These are phyloP conservation scores for Rhodamnia argentea DNA, from an alignment of 345 rosid genomes.

Conservation along the genomic window DNA sequence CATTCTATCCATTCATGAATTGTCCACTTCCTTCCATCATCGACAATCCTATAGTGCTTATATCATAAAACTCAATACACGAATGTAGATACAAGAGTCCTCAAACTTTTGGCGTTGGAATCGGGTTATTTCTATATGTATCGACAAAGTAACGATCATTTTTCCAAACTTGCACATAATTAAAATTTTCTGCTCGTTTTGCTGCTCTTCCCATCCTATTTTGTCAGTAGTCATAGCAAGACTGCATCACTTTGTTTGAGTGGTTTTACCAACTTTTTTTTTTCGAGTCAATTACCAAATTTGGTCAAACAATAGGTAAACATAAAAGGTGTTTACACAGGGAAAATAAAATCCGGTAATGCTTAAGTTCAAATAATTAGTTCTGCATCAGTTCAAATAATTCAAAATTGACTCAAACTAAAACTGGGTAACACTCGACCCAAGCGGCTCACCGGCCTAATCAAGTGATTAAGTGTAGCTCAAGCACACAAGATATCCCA, in stretches of 20 bases:
- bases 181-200: too few relatives aligned
- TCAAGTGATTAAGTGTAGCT: not conserved
- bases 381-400: not conserved
- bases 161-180: too few relatives aligned
- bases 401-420: not conserved
- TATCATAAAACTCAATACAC: too few relatives aligned
- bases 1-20: too few relatives aligned
- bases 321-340: not conserved
- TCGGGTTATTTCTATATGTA: too few relatives aligned
- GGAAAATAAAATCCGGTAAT: not conserved
- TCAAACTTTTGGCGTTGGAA: too few relatives aligned
- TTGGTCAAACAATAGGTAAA: not conserved
- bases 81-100: too few relatives aligned
- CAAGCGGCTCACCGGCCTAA: not conserved
- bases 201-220: too few relatives aligned
- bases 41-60: too few relatives aligned
- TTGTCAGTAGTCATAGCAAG: too few relatives aligned
- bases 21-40: too few relatives aligned
- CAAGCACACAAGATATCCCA: not conserved
- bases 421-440: not conserved
- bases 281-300: not conserved
- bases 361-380: not conserved
- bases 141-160: too few relatives aligned
- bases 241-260: not conserved
- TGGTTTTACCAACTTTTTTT: not conserved